Evolutionary conservation across 805 yeast genomes (phyloP).

Genomic region (Pichia exigua): DNA sequence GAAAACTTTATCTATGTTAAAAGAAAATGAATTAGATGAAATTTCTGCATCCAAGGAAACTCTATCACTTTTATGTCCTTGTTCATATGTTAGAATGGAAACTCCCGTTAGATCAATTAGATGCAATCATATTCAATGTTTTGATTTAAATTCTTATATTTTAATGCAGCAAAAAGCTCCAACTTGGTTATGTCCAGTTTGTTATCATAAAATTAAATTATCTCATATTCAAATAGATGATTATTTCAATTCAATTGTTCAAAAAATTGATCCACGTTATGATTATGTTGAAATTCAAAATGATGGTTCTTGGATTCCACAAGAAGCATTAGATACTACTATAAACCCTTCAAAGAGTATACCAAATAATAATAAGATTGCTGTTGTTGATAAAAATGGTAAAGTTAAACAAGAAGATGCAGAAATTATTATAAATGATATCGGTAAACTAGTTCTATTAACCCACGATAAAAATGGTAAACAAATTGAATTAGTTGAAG

Average conservation of each 20-base stretch:
- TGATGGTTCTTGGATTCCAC: conserved; percentile 67
- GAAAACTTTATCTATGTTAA: conserved; percentile 32
- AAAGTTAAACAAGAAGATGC: conserved; percentile 9
- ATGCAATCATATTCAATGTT: conserved; percentile 82
- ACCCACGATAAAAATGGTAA: conserved; percentile 6
- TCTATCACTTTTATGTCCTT: conserved; percentile 69
- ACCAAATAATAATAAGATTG: neutral
- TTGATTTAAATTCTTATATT: conserved; percentile 71
- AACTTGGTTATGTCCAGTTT: conserved; percentile 85
- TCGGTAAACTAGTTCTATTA: conserved; percentile 2
- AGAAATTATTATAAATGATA: conserved; percentile 5
- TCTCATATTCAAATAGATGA: conserved; percentile 67
- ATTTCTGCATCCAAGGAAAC: conserved; percentile 54
- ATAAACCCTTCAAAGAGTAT: conserved; percentile 2
- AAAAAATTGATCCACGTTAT: conserved; percentile 42
- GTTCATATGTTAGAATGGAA: conserved; percentile 61
- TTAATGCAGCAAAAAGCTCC: conserved; percentile 73
- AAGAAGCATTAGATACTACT: conserved; percentile 5
- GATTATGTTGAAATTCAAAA: conserved; percentile 60
- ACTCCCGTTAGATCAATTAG: conserved; percentile 61
- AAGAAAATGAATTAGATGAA: conserved; percentile 34
- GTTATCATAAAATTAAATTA: conserved; percentile 45
- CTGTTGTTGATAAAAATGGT: neutral
- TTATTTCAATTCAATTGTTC: conserved; percentile 56
- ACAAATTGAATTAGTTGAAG: neutral